Conservation (phyloP, 352 stramenopile genomes). For the Peronospora tabacina region DNA sequence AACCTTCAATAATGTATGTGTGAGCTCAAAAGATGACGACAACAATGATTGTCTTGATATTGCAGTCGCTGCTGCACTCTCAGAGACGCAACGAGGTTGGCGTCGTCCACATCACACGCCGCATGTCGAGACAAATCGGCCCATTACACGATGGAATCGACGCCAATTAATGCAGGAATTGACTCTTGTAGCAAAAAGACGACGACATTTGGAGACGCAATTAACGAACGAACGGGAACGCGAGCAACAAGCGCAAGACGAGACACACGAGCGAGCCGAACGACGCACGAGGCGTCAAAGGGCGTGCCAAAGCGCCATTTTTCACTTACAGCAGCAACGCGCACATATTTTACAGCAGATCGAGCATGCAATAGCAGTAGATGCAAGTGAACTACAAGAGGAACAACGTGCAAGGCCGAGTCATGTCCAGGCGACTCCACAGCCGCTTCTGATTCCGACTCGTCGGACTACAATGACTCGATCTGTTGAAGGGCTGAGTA, state of each 20-base stretch:
- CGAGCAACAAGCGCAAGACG: constrained; percentile 14
- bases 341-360: constrained; percentile 42
- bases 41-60: no score
- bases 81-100: neutral
- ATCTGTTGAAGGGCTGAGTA: neutral
- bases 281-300: constrained; percentile 2
- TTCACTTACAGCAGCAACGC: constrained; percentile 36
- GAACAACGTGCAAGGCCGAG: neutral
- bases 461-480: neutral
- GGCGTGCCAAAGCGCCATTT: constrained; percentile 34
- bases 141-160: constrained; percentile 21
- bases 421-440: neutral
- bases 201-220: constrained; percentile 32
- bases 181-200: constrained; percentile 22
- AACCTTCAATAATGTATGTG: constrained; percentile 21
- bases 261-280: neutral
- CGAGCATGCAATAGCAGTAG: constrained; percentile 22
- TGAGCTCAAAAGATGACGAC: neutral
- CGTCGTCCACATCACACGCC: neutral
- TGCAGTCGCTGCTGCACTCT: neutral
- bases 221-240: constrained; percentile 28
- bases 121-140: neutral
- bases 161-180: constrained; percentile 37
- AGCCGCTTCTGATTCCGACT: neutral
- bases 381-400: neutral